phyloP scores from a whole-genome alignment of 768 basidiomycete genomes.

The Scleroderma bovista region DNA sequence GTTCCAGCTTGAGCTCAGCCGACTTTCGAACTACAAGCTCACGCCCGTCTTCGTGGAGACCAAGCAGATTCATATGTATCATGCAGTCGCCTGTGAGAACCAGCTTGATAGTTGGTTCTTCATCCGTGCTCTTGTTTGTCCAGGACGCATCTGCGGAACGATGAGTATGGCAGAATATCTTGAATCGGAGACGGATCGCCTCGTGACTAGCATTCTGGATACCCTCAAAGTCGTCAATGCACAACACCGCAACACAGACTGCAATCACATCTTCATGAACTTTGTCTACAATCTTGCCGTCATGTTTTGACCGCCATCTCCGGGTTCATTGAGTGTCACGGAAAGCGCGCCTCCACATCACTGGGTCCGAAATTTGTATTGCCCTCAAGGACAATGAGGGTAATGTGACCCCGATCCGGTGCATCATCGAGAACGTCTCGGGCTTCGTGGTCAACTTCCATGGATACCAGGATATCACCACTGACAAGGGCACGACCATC shows the following conservation, averaged over 20 bases:
- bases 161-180: too few relatives aligned
- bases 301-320: constrained; percentile 94
- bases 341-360: constrained; percentile 97
- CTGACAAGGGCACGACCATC: constrained; percentile 92
- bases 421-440: constrained; percentile 97
- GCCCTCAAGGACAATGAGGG: constrained; percentile 92
- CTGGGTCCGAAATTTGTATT: constrained; percentile 95
- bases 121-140: too few relatives aligned
- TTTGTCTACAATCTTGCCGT: too few relatives aligned
- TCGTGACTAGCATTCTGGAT: too few relatives aligned
- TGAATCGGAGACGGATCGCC: too few relatives aligned
- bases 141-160: too few relatives aligned
- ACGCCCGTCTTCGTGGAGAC: constrained; percentile 95
- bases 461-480: constrained; percentile 96
- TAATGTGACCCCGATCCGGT: constrained; percentile 92
- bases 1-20: constrained; percentile 95
- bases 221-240: too few relatives aligned
- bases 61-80: constrained; percentile 98
- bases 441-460: constrained; percentile 99
- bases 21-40: constrained; percentile 94
- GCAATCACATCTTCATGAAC: too few relatives aligned
- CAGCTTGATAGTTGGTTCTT: too few relatives aligned
- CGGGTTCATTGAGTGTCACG: constrained; percentile 99
- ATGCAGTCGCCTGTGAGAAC: too few relatives aligned
- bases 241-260: too few relatives aligned